phyloP scores from a whole-genome alignment of 2,329 filamentous ascomycete genomes.

The Colletotrichum caudatum region DNA sequence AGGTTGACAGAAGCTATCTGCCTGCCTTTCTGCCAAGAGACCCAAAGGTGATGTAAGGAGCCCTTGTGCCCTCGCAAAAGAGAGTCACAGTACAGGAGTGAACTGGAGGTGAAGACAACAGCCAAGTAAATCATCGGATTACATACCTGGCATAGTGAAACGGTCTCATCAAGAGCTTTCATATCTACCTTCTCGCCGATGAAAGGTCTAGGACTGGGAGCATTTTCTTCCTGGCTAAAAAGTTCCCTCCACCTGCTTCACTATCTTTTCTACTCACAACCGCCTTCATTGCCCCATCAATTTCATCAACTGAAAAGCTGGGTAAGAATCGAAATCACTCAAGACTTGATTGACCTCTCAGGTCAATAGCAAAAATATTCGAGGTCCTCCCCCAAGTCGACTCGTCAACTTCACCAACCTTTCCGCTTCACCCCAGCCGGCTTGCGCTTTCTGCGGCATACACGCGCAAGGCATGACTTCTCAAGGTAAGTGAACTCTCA shows the following conservation, averaged over 20 bases:
- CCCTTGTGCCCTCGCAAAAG: too few relatives aligned
- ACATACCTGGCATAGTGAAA: not conserved
- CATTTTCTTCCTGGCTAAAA: not conserved
- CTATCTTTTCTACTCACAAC: not conserved
- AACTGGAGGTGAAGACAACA: not conserved
- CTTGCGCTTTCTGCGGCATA: not conserved
- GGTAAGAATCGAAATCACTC: accelerated
- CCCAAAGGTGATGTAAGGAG: not conserved
- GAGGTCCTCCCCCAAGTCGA: not conserved
- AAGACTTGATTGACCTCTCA: not conserved
- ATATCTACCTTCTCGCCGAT: not conserved
- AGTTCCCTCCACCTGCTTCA: not conserved
- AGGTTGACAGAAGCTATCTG: not conserved
- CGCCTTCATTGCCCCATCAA: not conserved
- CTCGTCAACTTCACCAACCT: not conserved
- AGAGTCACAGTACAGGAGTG: not conserved
- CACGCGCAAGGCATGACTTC: too few relatives aligned
- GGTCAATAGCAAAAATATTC: not conserved
- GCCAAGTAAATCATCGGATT: not conserved
- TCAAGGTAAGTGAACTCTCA: not conserved
- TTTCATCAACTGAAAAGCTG: not conserved
- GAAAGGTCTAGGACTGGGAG: not conserved
- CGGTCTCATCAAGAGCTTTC: not conserved
- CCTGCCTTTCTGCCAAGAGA: too few relatives aligned
- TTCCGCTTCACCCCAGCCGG: too few relatives aligned